Percentiles rank a stretch among this genome's conserved stretches.
Evolutionary conservation across 2,329 filamentous ascomycete genomes (phyloP).

Genomic region (Cordyceps farinosa): DNA sequence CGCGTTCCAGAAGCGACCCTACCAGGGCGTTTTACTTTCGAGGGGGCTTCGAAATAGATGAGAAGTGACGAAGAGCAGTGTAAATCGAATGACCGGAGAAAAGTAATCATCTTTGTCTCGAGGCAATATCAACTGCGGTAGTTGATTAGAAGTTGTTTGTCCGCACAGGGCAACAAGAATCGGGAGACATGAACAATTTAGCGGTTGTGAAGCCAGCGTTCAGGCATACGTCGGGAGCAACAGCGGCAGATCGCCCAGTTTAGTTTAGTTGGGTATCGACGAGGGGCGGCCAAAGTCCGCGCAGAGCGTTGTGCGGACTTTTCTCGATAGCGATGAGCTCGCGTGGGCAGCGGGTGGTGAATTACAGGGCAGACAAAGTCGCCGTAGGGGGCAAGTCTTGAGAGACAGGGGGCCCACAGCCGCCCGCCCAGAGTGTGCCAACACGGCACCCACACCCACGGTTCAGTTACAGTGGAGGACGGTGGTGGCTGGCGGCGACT

Average conservation of each 20-base stretch:
- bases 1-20: neutral
- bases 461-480: constrained; percentile 5
- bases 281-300: neutral
- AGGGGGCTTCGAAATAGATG: no score
- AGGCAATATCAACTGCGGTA: no score
- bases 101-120: no score
- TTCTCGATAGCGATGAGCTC: neutral
- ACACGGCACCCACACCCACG: neutral
- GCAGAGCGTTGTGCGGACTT: neutral
- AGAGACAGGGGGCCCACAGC: neutral
- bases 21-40: no score
- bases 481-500: neutral
- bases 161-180: no score
- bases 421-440: neutral
- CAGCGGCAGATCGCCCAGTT: neutral
- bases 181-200: no score
- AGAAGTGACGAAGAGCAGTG: no score
- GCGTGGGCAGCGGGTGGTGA: neutral
- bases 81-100: no score
- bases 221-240: neutral
- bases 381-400: neutral
- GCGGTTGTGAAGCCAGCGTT: no score
- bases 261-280: neutral
- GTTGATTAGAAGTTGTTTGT: no score
- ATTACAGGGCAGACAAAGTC: neutral